phyloP scores from a whole-genome alignment of 2,329 filamentous ascomycete species.

The Hypocrella siamensis region DNA sequence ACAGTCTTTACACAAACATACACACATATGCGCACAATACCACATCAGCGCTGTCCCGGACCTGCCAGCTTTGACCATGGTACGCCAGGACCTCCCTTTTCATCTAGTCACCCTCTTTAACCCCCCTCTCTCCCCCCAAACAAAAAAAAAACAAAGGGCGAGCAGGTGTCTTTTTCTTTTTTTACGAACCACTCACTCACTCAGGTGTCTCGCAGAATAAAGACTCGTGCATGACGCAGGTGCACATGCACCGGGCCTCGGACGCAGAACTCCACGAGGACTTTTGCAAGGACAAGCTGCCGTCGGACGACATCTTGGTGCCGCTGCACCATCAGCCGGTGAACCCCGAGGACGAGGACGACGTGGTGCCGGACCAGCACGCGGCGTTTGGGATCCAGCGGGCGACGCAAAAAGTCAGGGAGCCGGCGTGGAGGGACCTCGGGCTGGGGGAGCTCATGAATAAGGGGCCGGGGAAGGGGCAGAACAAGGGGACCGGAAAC shows the following conservation, averaged over 20 bases:
- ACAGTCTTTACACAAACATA: too few relatives aligned
- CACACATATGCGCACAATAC: too few relatives aligned
- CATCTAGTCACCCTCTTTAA: neutral
- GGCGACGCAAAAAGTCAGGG: slow-evolving; percentile 55
- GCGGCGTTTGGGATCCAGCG: slow-evolving; percentile 75
- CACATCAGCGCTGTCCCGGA: too few relatives aligned
- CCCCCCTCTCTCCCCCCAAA: neutral
- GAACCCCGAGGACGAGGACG: slow-evolving; percentile 79
- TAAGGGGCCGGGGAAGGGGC: slow-evolving; percentile 30
- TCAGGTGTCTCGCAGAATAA: slow-evolving; percentile 39
- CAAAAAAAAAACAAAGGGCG: neutral
- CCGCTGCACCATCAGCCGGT: slow-evolving; percentile 63
- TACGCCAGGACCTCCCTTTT: neutral
- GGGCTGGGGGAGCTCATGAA: slow-evolving; percentile 57
- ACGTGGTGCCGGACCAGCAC: slow-evolving; percentile 77
- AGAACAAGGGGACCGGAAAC: slow-evolving; percentile 4
- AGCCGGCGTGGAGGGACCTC: slow-evolving; percentile 66
- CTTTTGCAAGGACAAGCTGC: slow-evolving; percentile 54
- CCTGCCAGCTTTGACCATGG: neutral
- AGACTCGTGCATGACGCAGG: slow-evolving; percentile 58
- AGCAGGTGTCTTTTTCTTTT: neutral
- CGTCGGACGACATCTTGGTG: slow-evolving; percentile 72
- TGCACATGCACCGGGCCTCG: slow-evolving; percentile 58
- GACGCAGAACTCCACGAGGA: slow-evolving; percentile 70
- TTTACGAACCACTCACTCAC: neutral